Conservation (phyloP, 2,329 filamentous ascomycete genomes). For the Parastagonospora nodorum region DNA sequence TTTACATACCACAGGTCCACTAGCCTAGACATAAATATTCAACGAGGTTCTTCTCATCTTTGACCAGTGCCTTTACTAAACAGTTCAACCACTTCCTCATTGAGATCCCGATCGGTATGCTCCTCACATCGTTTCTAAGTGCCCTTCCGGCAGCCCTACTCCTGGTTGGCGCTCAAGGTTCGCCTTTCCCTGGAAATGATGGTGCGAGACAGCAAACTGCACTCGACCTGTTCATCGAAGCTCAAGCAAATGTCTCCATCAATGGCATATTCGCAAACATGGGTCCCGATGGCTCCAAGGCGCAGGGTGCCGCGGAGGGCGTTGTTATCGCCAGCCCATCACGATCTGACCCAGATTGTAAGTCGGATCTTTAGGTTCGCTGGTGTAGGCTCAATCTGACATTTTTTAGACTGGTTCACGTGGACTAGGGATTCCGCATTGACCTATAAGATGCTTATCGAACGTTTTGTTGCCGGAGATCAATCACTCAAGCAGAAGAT, state of each 20-base stretch:
- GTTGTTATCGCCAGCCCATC: constrained; percentile 62
- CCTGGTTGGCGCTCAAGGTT: constrained; percentile 8
- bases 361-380: neutral
- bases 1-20: neutral
- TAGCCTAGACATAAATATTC: neutral
- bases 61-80: neutral
- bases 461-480: constrained; percentile 68
- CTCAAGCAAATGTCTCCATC: constrained; percentile 55
- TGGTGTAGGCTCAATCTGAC: neutral
- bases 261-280: constrained; percentile 62
- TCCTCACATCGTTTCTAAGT: constrained; percentile 17
- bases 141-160: constrained; percentile 20
- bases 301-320: constrained; percentile 54
- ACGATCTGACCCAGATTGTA: constrained; percentile 60
- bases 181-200: constrained; percentile 10
- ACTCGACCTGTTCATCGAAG: constrained; percentile 44
- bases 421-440: constrained; percentile 79
- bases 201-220: constrained; percentile 8
- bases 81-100: neutral
- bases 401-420: constrained; percentile 69
- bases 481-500: constrained; percentile 63
- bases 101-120: constrained; percentile 10
- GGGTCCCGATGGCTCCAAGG: constrained; percentile 56
- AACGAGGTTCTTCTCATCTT: neutral
- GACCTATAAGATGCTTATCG: constrained; percentile 70